Conservation (phyloP, 495 filamentous ascomycete species). For the Antarctomyces pellizariae region DNA sequence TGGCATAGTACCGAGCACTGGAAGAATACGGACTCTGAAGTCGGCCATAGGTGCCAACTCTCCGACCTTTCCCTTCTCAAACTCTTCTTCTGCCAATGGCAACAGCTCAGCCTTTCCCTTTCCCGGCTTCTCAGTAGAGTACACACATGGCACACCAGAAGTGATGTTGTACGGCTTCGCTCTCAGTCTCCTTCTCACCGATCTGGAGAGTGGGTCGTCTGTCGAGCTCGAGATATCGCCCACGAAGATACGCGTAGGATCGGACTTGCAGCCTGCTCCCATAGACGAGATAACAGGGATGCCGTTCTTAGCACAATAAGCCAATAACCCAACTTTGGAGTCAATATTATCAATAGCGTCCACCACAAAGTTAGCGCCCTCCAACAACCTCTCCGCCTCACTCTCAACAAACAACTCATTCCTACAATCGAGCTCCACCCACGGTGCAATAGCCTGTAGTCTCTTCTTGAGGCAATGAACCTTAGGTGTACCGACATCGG, state of each 20-base stretch:
- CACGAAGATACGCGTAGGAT: slow-evolving; percentile 77
- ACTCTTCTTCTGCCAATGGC: slow-evolving; percentile 75
- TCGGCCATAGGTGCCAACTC: slow-evolving; percentile 76
- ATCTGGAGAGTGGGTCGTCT: slow-evolving; percentile 75
- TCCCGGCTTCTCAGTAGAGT: slow-evolving; percentile 76
- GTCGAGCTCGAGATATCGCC: slow-evolving; percentile 77
- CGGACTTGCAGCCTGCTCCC: slow-evolving; percentile 94
- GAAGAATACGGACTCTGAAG: slow-evolving; percentile 81
- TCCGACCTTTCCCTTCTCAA: slow-evolving; percentile 61
- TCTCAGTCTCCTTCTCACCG: slow-evolving; percentile 58
- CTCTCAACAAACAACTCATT: slow-evolving; percentile 61
- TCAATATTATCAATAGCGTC: slow-evolving; percentile 98
- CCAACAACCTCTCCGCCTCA: slow-evolving; percentile 38
- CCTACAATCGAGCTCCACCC: slow-evolving; percentile 70
- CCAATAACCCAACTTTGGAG: slow-evolving; percentile 77
- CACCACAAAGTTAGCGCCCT: slow-evolving; percentile 54
- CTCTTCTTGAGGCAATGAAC: slow-evolving; percentile 59
- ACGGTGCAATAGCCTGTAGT: slow-evolving; percentile 68
- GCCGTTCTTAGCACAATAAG: slow-evolving; percentile 56
- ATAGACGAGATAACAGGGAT: slow-evolving; percentile 80
- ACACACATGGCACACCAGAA: slow-evolving; percentile 73
- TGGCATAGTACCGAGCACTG: slow-evolving; percentile 91
- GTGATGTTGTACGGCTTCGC: slow-evolving; percentile 58
- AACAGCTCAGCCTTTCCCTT: slow-evolving; percentile 79
- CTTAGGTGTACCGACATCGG: slow-evolving; percentile 88